phyloP scores from a whole-genome alignment of 371 early-diverging fungal genomes.

The Lichtheimia ornata region DNA sequence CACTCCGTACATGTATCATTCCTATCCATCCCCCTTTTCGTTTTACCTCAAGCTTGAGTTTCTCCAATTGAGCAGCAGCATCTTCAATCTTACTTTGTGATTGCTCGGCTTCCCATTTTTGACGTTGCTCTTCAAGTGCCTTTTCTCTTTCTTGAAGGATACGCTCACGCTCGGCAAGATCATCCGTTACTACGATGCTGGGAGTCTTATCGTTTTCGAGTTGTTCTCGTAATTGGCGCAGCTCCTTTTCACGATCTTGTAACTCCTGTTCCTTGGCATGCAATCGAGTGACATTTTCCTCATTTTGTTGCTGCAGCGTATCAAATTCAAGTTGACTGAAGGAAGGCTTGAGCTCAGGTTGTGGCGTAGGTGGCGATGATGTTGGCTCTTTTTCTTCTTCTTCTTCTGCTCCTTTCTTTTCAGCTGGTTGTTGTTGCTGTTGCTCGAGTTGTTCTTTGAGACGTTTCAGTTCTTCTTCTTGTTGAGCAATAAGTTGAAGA shows the following conservation, averaged over 20 bases:
- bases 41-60: constrained; percentile 32
- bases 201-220: constrained; percentile 37
- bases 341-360: constrained; percentile 14
- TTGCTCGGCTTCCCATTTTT: constrained; percentile 18
- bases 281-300: constrained; percentile 15
- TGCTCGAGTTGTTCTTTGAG: constrained; percentile 26
- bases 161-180: constrained; percentile 24
- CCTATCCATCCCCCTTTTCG: neutral
- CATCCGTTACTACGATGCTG: constrained; percentile 22
- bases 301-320: constrained; percentile 20
- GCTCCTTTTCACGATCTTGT: constrained; percentile 29
- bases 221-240: constrained; percentile 32
- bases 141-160: constrained; percentile 25
- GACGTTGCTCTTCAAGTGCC: constrained; percentile 16
- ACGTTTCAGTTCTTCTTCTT: constrained; percentile 56
- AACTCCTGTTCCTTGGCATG: constrained; percentile 31
- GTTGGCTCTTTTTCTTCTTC: constrained; percentile 13
- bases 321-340: constrained; percentile 19
- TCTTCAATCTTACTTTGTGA: constrained; percentile 24
- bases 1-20: too few relatives aligned
- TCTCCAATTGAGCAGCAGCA: constrained; percentile 34
- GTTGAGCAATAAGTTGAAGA: constrained; percentile 44
- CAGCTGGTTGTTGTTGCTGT: constrained; percentile 10
- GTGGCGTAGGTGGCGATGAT: too few relatives aligned
- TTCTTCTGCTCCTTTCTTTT: constrained; percentile 11